Evolutionary conservation across 106 monocot genomes (phyloP), one percentile per base, ranked within the genome.

Genomic region (Acorus calamus): DNA sequence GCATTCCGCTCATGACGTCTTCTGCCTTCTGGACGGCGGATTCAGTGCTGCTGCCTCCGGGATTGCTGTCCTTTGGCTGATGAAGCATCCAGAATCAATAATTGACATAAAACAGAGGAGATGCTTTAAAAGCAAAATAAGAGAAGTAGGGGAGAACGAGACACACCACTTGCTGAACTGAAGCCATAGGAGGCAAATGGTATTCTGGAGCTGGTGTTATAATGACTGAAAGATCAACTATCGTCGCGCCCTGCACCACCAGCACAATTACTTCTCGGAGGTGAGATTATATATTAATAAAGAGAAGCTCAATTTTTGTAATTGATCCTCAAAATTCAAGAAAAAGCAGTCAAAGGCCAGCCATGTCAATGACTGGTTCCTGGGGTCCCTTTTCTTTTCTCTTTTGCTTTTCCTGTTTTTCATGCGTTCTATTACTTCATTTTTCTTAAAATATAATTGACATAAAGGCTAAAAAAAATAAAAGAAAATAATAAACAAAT

Each of bases 141-240:
- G 28, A 28, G 28, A 28, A 28, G 28, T 28, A 28, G 28, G 28
- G 1, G 28, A 5, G 42, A 46, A 57, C 28, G 4, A 47, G 3
- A 57, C 65, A 48, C 50, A 77, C 81, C 63, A 48, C 4, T 4
- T 68, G 65, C 58, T 74, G 48, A 71, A 72, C 54, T 13, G 65
- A 59, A 48, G 68, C 73, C 53, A 62, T 52, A 44, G 84, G 73
- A 14, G 90, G 89, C 47, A 80, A 75, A 14, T 90, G 63, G 64
- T 87, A 89, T 44, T 90, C 90, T 12, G 74, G 69, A 42, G 84
- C 89, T 41, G 79, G 78, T 43, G 82, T 71, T 12, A 94, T 79
- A 11, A 80, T 69, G 53, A 94, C 84, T 44, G 89, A 75, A 41
- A 82, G 66, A 82, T 94, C 94, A 66, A 90, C 90, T 75, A 94